phyloP scores from a whole-genome alignment of 2,329 filamentous ascomycete species.

The Xylariaceae sp. region DNA sequence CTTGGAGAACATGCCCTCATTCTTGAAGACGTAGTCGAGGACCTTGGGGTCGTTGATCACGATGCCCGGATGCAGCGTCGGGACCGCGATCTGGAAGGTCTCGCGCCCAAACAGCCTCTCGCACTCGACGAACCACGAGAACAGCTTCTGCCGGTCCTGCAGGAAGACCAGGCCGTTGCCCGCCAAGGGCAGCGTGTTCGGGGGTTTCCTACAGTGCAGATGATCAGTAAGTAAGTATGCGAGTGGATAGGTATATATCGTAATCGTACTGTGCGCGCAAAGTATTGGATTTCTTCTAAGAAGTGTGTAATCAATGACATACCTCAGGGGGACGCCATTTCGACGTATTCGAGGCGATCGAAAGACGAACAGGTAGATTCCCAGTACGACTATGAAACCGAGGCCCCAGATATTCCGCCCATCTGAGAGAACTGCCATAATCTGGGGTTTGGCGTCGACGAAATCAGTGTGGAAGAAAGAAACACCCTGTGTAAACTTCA shows the following conservation, averaged over 20 bases:
- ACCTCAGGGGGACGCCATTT: slow-evolving; percentile 32
- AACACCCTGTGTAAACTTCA: too few relatives aligned
- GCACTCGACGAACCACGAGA: slow-evolving; percentile 57
- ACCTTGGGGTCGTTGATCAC: slow-evolving; percentile 58
- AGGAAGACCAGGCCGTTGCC: slow-evolving; percentile 60
- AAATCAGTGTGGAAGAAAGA: too few relatives aligned
- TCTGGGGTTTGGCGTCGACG: background rate
- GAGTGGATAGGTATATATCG: too few relatives aligned
- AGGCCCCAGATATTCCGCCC: slow-evolving; percentile 18
- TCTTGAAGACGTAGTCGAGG: slow-evolving; percentile 57
- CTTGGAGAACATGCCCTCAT: slow-evolving; percentile 56
- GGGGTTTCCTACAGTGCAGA: slow-evolving; percentile 38
- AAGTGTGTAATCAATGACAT: too few relatives aligned
- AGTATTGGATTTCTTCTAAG: background rate
- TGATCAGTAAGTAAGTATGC: too few relatives aligned
- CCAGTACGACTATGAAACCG: slow-evolving; percentile 14
- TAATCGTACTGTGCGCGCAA: too few relatives aligned
- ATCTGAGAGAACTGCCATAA: slow-evolving; percentile 20
- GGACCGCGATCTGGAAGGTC: slow-evolving; percentile 58
- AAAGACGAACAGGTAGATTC: slow-evolving; percentile 23
- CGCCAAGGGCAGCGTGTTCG: slow-evolving; percentile 47
- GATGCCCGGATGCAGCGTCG: slow-evolving; percentile 56
- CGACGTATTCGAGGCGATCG: slow-evolving; percentile 22
- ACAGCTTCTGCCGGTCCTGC: slow-evolving; percentile 53
- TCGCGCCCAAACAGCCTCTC: slow-evolving; percentile 52